Base-by-base conservation (phyloP, 2,329 filamentous ascomycete genomes). In the Amylocarpus encephaloides region DNA sequence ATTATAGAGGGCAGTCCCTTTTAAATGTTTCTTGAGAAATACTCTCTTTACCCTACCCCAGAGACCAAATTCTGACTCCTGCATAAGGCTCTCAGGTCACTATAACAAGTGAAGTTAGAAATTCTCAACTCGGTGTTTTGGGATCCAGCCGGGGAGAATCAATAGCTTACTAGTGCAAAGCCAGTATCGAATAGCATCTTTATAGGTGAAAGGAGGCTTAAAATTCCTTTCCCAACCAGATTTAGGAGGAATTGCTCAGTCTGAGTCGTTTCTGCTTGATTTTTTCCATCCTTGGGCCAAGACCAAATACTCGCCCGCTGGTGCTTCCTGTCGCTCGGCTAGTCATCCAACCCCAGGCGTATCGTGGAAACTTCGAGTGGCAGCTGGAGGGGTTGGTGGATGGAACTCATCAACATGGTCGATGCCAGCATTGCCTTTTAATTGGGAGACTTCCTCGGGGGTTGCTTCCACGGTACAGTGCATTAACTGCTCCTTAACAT, bases 401-500 rank as follows among this genome's bases (percentile, higher is more conserved):
- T 35, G n/a, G 32, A 45, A 45, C 30, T 35, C 43, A 10, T 15
- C 15, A 34, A 45, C 30, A 34, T 22, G 6, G 13, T 34, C 43
- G 32, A 45, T n/a, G 36, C 19, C 43, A 18, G 5, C 15, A 18
- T 45, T 9, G 32, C 29, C 43, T 45, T 18, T 16, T 18, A 45
- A 35, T 18, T 35, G 5, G n/a, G 15, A 34, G 32, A 18, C 43
- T 34, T 45, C 43, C 12, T 45, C 43, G 12, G 32, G 29, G 15
- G 43, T 35, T 12, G 43, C 43, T 36, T 45, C 43, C 30, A 45
- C 43, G 4, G 43, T 45, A 29, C 43, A 35, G 7, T 13, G 12
- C 12, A 45, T 34, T 12, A 45, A 18, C n/a, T 45, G n/a, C 1
- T 45, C 43, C 15, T 45, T 34, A n/a, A 45, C 10, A 18, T 45